Evolutionary conservation across 1,284 basidiomycete genomes (phyloP), one percentile per base, ranked within the genome.

Genomic region (Apiotrichum montevideense): DNA sequence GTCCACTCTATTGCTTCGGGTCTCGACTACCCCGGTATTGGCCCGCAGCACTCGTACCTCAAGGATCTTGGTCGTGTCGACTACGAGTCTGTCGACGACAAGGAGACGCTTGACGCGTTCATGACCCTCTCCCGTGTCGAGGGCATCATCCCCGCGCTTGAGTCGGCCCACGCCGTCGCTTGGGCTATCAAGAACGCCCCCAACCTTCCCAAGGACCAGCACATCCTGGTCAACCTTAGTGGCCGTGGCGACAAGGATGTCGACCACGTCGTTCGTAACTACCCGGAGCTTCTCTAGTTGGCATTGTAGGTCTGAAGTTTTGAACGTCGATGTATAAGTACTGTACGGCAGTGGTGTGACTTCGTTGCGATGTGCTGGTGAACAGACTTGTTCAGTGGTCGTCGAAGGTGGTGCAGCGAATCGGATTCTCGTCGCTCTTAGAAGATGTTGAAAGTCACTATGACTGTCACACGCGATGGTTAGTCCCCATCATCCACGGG

Each of bases 61-160:
- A 98, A 98, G 77, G 93, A 98, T 72, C 86, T 86, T 1, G 89
- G 90, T 14, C 81, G 96, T 54, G 96, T 93, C 0, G 89, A 97
- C 72, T 98, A 98, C 77, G 83, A 88, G 15, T 86, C 84, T 7
- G 95, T 94, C 4, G 95, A 90, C 1, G 96, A 98, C 70, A 88
- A 95, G 72, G 83, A 99, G 71, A 92, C 92, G 2, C 80, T 98
- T 40, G 82, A 89, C 51, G 96, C 92, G 0, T 98, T 99, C 83
- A 82, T 91, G 63, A 81, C 91, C 76, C 83, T 87, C 68, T 96
- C 91, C 0, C 89, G 98, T 74, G 77, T 86, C 14, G 96, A 98
- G 79, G 96, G 96, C 35, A 98, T 99, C 71, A 97, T 99, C 69
- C 96, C 95, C 37, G 90, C 96, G 21, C 80, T 99, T 54, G 96